These are phyloP conservation scores for Syzygium malaccense DNA, from an alignment of 441 rosid genomes.

Conservation along the genomic window DNA sequence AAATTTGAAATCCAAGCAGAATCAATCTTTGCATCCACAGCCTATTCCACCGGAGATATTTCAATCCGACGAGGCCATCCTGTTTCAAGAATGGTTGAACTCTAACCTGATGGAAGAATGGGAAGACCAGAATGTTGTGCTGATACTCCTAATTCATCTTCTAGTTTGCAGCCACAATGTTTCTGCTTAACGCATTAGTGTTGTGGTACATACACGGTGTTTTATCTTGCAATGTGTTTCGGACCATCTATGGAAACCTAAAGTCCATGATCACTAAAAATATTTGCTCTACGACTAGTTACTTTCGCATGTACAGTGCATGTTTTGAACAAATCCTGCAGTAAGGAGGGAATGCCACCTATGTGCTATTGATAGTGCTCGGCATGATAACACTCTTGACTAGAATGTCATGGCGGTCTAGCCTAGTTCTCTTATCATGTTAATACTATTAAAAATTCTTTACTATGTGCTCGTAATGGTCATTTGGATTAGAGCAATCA, in stretches of 20 bases:
- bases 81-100: not conserved
- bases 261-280: not conserved
- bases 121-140: not conserved
- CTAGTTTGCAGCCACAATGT: not conserved
- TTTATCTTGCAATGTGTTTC: not conserved
- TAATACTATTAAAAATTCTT: not conserved
- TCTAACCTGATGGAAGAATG: not conserved
- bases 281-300: not conserved
- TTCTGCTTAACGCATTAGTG: not conserved
- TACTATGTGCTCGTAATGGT: not conserved
- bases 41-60: not conserved
- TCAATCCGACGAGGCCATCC: not conserved
- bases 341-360: not conserved
- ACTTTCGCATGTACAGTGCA: not conserved
- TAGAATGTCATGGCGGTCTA: not conserved
- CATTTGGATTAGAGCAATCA: not conserved
- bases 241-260: not conserved
- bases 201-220: not conserved
- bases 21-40: not conserved
- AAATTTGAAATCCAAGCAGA: not conserved
- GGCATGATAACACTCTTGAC: not conserved
- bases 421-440: not conserved
- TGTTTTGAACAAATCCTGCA: not conserved
- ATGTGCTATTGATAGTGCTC: not conserved
- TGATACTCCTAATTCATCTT: not conserved